These are phyloP conservation scores for Lentinula lateritia DNA, from an alignment of 768 basidiomycete genomes.

Conservation along the genomic window DNA sequence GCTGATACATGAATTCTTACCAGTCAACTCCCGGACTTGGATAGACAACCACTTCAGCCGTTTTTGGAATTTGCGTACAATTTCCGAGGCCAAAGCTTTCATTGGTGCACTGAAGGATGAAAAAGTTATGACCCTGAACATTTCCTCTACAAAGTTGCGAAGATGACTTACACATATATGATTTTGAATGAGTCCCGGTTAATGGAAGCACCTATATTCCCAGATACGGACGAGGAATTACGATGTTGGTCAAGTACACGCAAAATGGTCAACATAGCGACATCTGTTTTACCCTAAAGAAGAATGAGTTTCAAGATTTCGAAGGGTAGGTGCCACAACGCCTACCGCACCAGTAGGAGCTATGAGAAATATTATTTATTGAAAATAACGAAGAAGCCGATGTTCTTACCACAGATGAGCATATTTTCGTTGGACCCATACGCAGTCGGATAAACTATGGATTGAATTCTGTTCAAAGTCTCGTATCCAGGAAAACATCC, in stretches of 20 bases:
- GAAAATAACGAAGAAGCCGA: neutral
- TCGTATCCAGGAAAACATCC: constrained; percentile 88
- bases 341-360: constrained; percentile 97
- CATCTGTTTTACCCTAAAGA: constrained; percentile 93
- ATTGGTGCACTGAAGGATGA: constrained; percentile 73
- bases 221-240: constrained; percentile 19
- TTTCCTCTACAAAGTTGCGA: neutral
- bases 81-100: constrained; percentile 96
- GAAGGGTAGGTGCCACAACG: neutral
- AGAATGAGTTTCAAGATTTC: neutral
- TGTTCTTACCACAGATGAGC: constrained; percentile 74
- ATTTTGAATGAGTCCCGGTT: constrained; percentile 81
- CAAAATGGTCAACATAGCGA: constrained; percentile 90
- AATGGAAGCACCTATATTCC: constrained; percentile 44
- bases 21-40: constrained; percentile 86
- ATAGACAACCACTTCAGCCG: constrained; percentile 85
- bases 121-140: neutral
- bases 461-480: constrained; percentile 89
- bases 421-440: constrained; percentile 96
- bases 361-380: constrained; percentile 21
- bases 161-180: constrained; percentile 77
- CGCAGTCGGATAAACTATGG: constrained; percentile 89
- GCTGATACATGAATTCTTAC: constrained; percentile 26
- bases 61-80: constrained; percentile 89
- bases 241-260: constrained; percentile 78